Base-by-base conservation (phyloP, 805 yeast species). In the Dipodascopsis uninucleata region DNA sequence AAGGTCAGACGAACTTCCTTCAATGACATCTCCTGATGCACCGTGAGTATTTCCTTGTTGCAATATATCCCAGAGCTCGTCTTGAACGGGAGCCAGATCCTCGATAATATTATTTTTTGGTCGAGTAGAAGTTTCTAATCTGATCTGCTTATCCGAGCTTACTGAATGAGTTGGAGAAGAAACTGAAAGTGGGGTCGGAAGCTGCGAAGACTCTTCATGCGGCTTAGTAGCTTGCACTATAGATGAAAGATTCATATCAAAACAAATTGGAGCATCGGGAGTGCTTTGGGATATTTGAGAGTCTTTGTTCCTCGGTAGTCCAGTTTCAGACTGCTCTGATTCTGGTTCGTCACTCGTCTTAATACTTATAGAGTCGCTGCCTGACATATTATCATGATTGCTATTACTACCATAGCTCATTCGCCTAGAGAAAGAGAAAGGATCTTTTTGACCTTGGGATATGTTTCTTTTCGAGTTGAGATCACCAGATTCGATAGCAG, bases 51-150 rank as follows among this genome's bases (percentile, higher is more conserved):
- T 10, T n/a, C 53, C 53, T 39, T 49, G 53, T 14, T 49, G 54
- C 2, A 49, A 29, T 17, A 49, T 49, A 37, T 49, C 54, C 54
- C 54, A 49, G 2, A 49, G 41, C 33, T 41, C 53, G 28, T 39
- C 49, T 26, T 48, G 50, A 4, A 48, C 53, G 5, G 53, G 53
- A n/a, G 33, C 36, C 8, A 39, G 32, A 12, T 31, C 45, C 7
- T 41, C 45, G n/a, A 41, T 23, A 2, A 34, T 18, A 3, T n/a
- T 20, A 16, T 37, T 23, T 7, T 28, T 32, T 7, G 34, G 5
- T 21, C 41, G 8, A 42, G 37, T 17, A 20, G 21, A 2, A 38
- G 26, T 23, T 40, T 22, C 16, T 23, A 7, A 4, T 22, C 25
- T 18, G 37, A 29, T 29, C 33, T 9, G 33, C 25, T 17, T 22